A percentile compares a stretch with the other conserved stretches of the same genome.
phyloP scores from a whole-genome alignment of 495 filamentous ascomycete species.

The Cairneyella variabilis region DNA sequence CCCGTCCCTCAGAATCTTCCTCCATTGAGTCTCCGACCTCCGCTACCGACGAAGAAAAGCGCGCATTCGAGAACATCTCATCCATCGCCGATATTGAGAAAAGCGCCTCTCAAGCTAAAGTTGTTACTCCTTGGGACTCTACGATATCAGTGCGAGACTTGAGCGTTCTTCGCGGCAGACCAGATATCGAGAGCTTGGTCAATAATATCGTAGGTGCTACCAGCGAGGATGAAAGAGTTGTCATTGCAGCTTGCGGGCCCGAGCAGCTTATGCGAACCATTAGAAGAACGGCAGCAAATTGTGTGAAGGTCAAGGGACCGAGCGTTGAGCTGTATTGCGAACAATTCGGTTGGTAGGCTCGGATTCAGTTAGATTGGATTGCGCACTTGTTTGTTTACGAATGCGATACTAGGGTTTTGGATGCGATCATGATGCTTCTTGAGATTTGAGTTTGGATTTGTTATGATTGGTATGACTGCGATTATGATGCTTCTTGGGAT shows the following conservation, averaged over 20 bases:
- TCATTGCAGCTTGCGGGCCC: conserved; percentile 51
- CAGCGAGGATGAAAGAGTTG: conserved; percentile 38
- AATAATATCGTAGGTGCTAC: conserved; percentile 35
- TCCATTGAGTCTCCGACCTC: background rate
- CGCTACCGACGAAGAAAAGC: background rate
- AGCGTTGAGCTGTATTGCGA: conserved; percentile 53
- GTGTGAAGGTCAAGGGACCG: conserved; percentile 44
- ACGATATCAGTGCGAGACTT: background rate
- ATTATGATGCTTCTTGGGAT: too few relatives aligned
- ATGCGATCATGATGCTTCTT: too few relatives aligned
- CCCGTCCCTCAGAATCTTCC: conserved; percentile 18
- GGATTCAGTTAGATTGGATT: too few relatives aligned
- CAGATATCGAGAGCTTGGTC: conserved; percentile 39
- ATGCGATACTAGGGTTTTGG: too few relatives aligned
- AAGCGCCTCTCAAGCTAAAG: too few relatives aligned
- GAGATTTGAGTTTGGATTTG: too few relatives aligned
- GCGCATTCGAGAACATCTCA: too few relatives aligned
- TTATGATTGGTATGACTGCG: too few relatives aligned
- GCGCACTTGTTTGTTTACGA: too few relatives aligned
- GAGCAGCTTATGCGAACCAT: conserved; percentile 42
- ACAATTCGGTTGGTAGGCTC: conserved; percentile 52
- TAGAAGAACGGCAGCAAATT: conserved; percentile 45
- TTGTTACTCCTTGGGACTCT: too few relatives aligned
- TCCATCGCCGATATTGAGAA: conserved; percentile 1
- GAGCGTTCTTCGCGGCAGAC: conserved; percentile 34